A percentile compares a stretch with the other conserved stretches of the same genome.
Evolutionary conservation across 2,329 filamentous ascomycete genomes (phyloP).

Genomic region (Ceratocystiopsis sp.): DNA sequence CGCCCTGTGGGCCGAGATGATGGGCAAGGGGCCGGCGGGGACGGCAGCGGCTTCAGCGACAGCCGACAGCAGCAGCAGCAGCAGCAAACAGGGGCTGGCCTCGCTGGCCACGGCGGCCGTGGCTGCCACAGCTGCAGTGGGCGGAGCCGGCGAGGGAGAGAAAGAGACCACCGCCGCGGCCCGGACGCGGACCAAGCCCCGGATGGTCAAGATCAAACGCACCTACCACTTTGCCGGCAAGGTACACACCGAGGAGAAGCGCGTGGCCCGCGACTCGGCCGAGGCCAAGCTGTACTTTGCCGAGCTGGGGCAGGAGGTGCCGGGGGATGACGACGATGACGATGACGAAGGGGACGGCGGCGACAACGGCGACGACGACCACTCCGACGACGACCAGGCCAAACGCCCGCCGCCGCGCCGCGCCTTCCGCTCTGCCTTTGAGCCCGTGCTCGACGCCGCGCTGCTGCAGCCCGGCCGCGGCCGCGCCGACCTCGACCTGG

Average conservation of each 20-base stretch:
- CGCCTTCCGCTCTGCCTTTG: conserved; percentile 45
- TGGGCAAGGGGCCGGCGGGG: conserved; percentile 17
- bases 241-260: conserved; percentile 53
- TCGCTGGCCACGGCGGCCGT: conserved; percentile 5
- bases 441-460: conserved; percentile 29
- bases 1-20: conserved; percentile 52
- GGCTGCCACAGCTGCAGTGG: not conserved
- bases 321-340: conserved; percentile 9
- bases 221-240: conserved; percentile 62
- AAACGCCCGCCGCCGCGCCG: conserved; percentile 31
- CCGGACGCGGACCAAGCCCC: conserved; percentile 6
- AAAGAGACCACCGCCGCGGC: conserved; percentile 4
- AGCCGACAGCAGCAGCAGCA: not conserved
- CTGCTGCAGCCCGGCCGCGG: conserved; percentile 36
- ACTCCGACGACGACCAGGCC: conserved; percentile 12
- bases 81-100: not conserved
- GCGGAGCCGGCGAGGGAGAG: not conserved
- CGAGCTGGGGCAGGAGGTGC: conserved; percentile 19
- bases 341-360: conserved; percentile 15
- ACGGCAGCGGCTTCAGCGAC: not conserved
- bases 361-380: conserved; percentile 14
- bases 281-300: conserved; percentile 48
- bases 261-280: conserved; percentile 46
- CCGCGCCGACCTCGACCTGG: conserved; percentile 37
- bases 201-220: conserved; percentile 47